Evolutionary conservation across 1,139 yeast species (phyloP).

Genomic region (Candida neerlandica): DNA sequence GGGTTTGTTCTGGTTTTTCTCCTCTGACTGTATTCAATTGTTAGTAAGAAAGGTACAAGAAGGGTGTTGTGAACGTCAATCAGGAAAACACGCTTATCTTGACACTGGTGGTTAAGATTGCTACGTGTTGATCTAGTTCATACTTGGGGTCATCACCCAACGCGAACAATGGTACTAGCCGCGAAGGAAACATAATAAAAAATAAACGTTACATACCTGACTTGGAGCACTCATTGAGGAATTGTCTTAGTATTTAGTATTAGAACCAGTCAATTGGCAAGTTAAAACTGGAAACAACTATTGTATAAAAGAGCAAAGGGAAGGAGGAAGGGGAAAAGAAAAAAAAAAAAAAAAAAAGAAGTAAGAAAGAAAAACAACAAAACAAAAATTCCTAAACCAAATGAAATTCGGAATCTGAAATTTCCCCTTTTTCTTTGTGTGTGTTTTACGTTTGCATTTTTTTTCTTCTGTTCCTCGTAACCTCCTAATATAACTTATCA

Average conservation of each 20-base stretch:
- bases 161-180: background rate
- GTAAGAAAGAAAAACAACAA: background rate
- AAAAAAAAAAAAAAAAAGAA: background rate
- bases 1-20: background rate
- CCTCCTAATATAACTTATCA: no score
- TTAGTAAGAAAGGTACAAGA: background rate
- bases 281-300: background rate
- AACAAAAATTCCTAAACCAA: background rate
- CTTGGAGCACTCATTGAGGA: constrained; percentile 2
- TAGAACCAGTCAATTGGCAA: background rate
- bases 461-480: background rate
- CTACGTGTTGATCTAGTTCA: background rate
- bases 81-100: no score
- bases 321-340: background rate
- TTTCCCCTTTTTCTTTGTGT: constrained; percentile 4
- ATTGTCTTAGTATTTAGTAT: background rate
- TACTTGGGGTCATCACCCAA: background rate
- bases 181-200: background rate
- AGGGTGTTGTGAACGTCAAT: background rate
- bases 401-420: constrained; percentile 7
- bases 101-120: background rate
- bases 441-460: background rate
- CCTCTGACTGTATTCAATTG: constrained; percentile 1
- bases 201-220: constrained; percentile 1
- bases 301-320: background rate